Evolutionary conservation across 345 rosid species (phyloP).

Genomic region (Pistacia integerrima): DNA sequence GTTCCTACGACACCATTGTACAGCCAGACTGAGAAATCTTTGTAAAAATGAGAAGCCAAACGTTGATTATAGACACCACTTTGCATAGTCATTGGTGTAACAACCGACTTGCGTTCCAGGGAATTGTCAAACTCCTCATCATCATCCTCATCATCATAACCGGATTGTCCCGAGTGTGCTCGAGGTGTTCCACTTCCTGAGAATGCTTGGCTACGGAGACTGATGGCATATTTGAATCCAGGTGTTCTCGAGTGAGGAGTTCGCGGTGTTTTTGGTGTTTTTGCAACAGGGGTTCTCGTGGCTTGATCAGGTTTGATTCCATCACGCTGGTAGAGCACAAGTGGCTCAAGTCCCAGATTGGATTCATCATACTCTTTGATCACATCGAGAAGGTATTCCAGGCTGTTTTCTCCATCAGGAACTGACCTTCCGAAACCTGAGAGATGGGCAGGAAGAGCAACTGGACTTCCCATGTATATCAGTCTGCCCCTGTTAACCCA

Average conservation of each 20-base stretch:
- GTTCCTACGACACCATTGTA: slow-evolving; percentile 55
- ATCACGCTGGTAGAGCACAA: slow-evolving; percentile 55
- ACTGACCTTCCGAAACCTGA: slow-evolving; percentile 66
- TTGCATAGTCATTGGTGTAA: slow-evolving; percentile 43
- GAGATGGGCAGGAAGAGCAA: slow-evolving; percentile 47
- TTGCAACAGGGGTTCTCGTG: slow-evolving; percentile 47
- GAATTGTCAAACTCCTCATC: slow-evolving; percentile 53
- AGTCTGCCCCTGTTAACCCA: slow-evolving; percentile 48
- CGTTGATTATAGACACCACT: slow-evolving; percentile 42
- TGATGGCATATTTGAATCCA: slow-evolving; percentile 38
- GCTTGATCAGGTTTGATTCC: slow-evolving; percentile 58
- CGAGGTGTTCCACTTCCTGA: slow-evolving; percentile 38
- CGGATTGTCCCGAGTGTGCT: slow-evolving; percentile 25
- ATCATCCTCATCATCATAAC: slow-evolving; percentile 37
- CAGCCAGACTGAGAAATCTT: slow-evolving; percentile 64
- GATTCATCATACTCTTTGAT: slow-evolving; percentile 79
- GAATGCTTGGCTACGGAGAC: slow-evolving; percentile 43
- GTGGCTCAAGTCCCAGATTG: slow-evolving; percentile 58
- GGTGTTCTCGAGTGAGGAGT: slow-evolving; percentile 35
- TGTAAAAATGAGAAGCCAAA: slow-evolving; percentile 67
- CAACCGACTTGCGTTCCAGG: slow-evolving; percentile 41
- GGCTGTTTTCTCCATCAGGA: slow-evolving; percentile 74
- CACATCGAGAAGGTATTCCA: slow-evolving; percentile 78
- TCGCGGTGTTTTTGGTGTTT: slow-evolving; percentile 33
- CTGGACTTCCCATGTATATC: slow-evolving; percentile 63